Conservation (phyloP, 306 rosid genomes). For the Cicer judaicum region DNA sequence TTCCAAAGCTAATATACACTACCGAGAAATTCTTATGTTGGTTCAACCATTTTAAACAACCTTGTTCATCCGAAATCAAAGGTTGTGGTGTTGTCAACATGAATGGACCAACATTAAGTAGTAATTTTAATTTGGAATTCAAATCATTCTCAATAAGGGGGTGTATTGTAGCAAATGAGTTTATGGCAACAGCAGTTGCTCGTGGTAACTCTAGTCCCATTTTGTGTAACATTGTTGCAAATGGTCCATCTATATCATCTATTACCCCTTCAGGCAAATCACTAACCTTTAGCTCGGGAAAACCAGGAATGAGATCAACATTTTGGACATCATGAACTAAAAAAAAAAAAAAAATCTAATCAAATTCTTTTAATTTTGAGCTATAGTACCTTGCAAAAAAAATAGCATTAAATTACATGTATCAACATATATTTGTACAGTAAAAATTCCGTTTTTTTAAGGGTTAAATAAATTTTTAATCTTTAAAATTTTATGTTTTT, state of each 20-base stretch:
- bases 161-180: conserved; percentile 61
- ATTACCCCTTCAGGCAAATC: conserved; percentile 65
- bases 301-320: conserved; percentile 61
- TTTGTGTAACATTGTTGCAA: conserved; percentile 53
- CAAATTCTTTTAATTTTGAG: not conserved
- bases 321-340: conserved; percentile 39
- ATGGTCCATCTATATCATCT: conserved; percentile 41
- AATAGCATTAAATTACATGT: too few relatives aligned
- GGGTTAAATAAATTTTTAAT: too few relatives aligned
- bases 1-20: conserved; percentile 68
- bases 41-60: conserved; percentile 64
- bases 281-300: conserved; percentile 38
- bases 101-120: conserved; percentile 74
- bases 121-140: conserved; percentile 38
- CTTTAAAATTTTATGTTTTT: too few relatives aligned
- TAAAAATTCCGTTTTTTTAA: too few relatives aligned
- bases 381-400: too few relatives aligned
- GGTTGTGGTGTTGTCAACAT: conserved; percentile 45
- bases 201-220: conserved; percentile 63
- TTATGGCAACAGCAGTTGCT: conserved; percentile 66
- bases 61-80: conserved; percentile 38
- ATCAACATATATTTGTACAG: too few relatives aligned
- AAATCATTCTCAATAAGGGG: conserved; percentile 42
- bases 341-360: not conserved
- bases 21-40: conserved; percentile 55